Evolutionary conservation across 2,329 filamentous ascomycete genomes (phyloP).

Genomic region (Talaromyces sp.): DNA sequence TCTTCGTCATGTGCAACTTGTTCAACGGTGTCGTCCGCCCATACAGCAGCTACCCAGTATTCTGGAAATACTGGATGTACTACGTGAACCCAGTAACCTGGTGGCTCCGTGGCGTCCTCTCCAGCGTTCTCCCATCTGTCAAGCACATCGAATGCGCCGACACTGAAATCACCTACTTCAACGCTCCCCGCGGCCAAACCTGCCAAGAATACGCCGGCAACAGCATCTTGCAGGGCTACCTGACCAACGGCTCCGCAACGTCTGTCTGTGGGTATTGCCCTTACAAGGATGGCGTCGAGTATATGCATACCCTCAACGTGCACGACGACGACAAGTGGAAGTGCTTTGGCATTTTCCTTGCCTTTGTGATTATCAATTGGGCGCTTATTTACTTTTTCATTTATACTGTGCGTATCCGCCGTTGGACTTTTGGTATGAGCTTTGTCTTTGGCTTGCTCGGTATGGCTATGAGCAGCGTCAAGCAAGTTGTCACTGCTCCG

Average conservation of each 20-base stretch:
- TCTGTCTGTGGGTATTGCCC: slow-evolving; percentile 64
- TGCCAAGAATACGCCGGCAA: slow-evolving; percentile 58
- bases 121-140: slow-evolving; percentile 53
- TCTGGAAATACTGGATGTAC: slow-evolving; percentile 69
- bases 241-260: slow-evolving; percentile 56
- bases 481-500: slow-evolving; percentile 12
- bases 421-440: slow-evolving; percentile 66
- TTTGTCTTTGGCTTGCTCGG: slow-evolving; percentile 48
- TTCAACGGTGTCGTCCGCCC: slow-evolving; percentile 75
- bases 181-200: slow-evolving; percentile 58
- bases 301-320: slow-evolving; percentile 55
- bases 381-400: slow-evolving; percentile 70
- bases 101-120: slow-evolving; percentile 65
- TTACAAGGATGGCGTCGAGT: slow-evolving; percentile 60
- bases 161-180: slow-evolving; percentile 59
- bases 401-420: slow-evolving; percentile 63
- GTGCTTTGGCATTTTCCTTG: slow-evolving; percentile 66
- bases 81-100: slow-evolving; percentile 64
- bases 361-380: slow-evolving; percentile 67
- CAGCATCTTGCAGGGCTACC: slow-evolving; percentile 50
- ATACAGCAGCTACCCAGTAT: slow-evolving; percentile 58
- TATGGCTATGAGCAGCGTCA: slow-evolving; percentile 30
- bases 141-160: slow-evolving; percentile 44
- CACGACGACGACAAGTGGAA: slow-evolving; percentile 60
- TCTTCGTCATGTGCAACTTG: slow-evolving; percentile 69